Conservation (phyloP, 345 rosid genomes). For the Murraya koenigii region DNA sequence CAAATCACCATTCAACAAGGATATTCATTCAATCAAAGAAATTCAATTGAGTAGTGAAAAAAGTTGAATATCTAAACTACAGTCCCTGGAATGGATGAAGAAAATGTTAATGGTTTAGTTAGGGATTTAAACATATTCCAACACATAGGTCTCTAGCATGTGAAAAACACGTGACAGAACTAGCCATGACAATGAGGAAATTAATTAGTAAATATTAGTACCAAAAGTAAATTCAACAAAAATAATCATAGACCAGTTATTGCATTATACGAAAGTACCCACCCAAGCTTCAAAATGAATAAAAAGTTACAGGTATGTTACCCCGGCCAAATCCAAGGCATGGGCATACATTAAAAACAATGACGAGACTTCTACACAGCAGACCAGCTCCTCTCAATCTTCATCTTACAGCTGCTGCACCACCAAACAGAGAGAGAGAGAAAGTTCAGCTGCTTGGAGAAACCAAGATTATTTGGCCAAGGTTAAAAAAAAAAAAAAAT, state of each 20-base stretch:
- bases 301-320: background rate
- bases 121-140: background rate
- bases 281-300: background rate
- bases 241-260: background rate
- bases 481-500: background rate
- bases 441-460: background rate
- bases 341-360: background rate
- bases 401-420: constrained; percentile 10
- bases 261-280: background rate
- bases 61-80: background rate
- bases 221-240: constrained; percentile 3
- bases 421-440: background rate
- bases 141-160: background rate
- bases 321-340: background rate
- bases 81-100: background rate
- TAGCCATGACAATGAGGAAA: background rate
- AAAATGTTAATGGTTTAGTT: background rate
- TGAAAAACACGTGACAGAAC: background rate
- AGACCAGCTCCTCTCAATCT: background rate
- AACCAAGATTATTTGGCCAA: background rate
- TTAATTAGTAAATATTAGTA: background rate
- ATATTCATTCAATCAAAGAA: background rate
- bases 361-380: background rate
- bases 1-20: background rate
- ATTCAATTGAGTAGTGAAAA: background rate